Evolutionary conservation across 345 rosid genomes (phyloP).

Genomic region (Linum lewisii): DNA sequence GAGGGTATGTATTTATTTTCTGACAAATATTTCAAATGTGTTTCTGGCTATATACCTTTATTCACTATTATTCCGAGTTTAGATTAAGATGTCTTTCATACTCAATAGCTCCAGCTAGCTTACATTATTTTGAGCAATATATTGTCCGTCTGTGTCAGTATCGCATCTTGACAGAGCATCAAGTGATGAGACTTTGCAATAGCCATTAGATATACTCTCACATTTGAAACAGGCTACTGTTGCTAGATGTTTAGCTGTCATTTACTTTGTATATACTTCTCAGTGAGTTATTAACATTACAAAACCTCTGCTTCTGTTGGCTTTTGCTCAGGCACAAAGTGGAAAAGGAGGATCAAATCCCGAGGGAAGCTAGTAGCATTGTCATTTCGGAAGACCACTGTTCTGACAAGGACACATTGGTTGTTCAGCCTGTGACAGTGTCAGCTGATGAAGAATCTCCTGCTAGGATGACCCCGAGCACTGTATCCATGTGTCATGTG

Average conservation of each 20-base stretch:
- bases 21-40: background rate
- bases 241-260: too few species aligned
- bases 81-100: background rate
- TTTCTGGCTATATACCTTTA: background rate
- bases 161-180: too few species aligned
- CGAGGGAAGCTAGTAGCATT: slow-evolving; percentile 17
- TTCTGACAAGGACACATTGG: slow-evolving; percentile 24
- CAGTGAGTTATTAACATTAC: too few species aligned
- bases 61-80: background rate
- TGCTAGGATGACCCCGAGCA: slow-evolving; percentile 34
- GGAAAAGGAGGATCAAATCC: slow-evolving; percentile 16
- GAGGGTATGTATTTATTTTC: slow-evolving; percentile 33
- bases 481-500: slow-evolving; percentile 29
- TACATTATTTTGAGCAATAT: too few species aligned
- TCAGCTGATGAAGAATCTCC: slow-evolving; percentile 45
- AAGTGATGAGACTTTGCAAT: background rate
- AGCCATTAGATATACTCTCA: background rate
- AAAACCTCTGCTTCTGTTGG: background rate
- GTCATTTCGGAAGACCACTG: slow-evolving; percentile 28
- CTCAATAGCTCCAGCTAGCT: background rate
- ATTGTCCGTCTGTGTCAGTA: too few species aligned
- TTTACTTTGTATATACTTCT: too few species aligned
- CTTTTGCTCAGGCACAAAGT: background rate
- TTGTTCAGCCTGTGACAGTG: slow-evolving; percentile 25
- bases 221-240: too few species aligned